These are phyloP conservation scores for Arabidopsis lyrata DNA, from an alignment of 441 rosid genomes.

Conservation along the genomic window DNA sequence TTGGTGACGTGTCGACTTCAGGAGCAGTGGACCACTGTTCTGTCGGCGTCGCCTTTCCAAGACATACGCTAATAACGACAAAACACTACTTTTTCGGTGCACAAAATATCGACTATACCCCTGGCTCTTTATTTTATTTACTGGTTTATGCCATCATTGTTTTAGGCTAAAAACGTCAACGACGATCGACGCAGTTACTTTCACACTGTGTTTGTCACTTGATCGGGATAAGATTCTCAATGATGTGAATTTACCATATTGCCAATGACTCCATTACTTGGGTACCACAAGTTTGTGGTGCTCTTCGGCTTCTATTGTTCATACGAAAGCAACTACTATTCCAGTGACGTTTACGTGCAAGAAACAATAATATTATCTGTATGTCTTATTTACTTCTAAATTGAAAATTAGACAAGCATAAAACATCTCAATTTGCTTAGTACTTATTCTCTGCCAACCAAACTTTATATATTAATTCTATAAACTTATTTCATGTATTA, in stretches of 20 bases:
- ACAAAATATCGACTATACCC: background rate
- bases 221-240: conserved; percentile 45
- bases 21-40: conserved; percentile 37
- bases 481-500: conserved; percentile 8
- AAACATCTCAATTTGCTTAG: conserved; percentile 13
- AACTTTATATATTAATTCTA: conserved; percentile 9
- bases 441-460: conserved; percentile 23
- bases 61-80: conserved; percentile 46
- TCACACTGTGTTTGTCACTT: conserved; percentile 40
- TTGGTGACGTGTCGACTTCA: conserved; percentile 42
- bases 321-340: conserved; percentile 23
- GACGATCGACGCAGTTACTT: conserved; percentile 24
- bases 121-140: background rate
- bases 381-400: background rate
- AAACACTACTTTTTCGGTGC: conserved; percentile 38
- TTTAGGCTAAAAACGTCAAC: conserved; percentile 17
- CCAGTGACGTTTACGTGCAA: conserved; percentile 35
- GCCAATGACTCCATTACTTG: background rate
- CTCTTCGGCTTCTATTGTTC: conserved; percentile 15
- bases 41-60: conserved; percentile 48
- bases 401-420: background rate
- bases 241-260: background rate
- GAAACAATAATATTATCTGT: conserved; percentile 22
- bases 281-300: conserved; percentile 30
- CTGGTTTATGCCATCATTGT: conserved; percentile 25